Conservation (phyloP, 2,329 filamentous ascomycete species). For the Geoglossum cookeanum region DNA sequence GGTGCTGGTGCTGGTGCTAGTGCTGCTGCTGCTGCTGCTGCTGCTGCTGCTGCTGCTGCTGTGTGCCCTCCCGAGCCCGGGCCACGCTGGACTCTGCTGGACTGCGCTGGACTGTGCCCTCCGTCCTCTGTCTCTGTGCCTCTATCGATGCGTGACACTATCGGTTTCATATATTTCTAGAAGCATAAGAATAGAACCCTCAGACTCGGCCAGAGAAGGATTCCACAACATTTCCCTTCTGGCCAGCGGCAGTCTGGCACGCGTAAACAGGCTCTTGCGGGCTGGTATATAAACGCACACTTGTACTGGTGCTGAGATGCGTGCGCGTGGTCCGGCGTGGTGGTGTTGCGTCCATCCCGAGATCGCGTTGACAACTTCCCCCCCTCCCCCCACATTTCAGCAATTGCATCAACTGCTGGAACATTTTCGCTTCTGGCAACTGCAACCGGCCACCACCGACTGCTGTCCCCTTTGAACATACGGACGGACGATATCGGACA, state of each 20-base stretch:
- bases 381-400: not conserved
- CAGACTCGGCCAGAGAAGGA: too few relatives aligned
- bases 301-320: not conserved
- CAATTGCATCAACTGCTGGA: not conserved
- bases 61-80: not conserved
- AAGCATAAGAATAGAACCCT: not conserved
- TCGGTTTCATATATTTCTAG: slow-evolving; percentile 1
- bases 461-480: not conserved
- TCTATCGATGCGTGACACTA: not conserved
- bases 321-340: too few relatives aligned
- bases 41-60: too few relatives aligned
- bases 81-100: not conserved
- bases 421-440: not conserved
- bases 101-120: not conserved
- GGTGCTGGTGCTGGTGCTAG: too few relatives aligned
- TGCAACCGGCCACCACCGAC: not conserved
- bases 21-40: too few relatives aligned
- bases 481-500: not conserved
- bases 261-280: too few relatives aligned
- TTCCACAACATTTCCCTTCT: too few relatives aligned
- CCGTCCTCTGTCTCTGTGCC: not conserved
- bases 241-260: too few relatives aligned
- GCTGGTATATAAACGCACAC: not conserved
- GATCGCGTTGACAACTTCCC: not conserved
- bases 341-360: not conserved